phyloP scores from a whole-genome alignment of 257 asterid genomes.

The Jacaranda mimosifolia region DNA sequence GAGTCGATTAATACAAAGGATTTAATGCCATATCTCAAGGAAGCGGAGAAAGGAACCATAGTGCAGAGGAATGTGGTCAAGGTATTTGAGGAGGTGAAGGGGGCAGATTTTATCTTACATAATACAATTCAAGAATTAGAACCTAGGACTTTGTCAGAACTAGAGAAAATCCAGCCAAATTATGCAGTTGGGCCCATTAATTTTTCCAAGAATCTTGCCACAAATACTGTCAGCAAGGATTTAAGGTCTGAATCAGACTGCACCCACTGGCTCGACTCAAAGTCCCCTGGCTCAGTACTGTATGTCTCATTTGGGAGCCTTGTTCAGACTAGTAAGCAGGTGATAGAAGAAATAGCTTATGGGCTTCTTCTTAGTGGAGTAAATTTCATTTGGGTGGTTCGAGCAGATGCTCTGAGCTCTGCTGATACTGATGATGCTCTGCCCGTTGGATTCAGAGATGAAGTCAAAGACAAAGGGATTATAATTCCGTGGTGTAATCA shows the following conservation, averaged over 20 bases:
- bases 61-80: constrained; percentile 25
- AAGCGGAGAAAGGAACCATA: constrained; percentile 30
- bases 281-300: constrained; percentile 58
- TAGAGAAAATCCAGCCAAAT: constrained; percentile 40
- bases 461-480: constrained; percentile 42
- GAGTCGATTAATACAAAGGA: constrained; percentile 50
- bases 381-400: constrained; percentile 69
- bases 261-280: constrained; percentile 57
- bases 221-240: constrained; percentile 38
- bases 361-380: constrained; percentile 60
- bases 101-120: constrained; percentile 61
- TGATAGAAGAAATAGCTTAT: constrained; percentile 51
- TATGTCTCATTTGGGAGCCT: constrained; percentile 71
- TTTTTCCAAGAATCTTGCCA: constrained; percentile 30
- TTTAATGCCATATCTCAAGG: constrained; percentile 48
- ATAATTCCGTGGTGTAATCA: constrained; percentile 59
- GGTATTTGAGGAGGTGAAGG: constrained; percentile 47
- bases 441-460: constrained; percentile 36
- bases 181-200: constrained; percentile 65
- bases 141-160: constrained; percentile 44
- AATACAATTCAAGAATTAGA: constrained; percentile 75
- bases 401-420: constrained; percentile 47
- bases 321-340: constrained; percentile 36
- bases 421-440: constrained; percentile 20
- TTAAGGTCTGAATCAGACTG: constrained; percentile 55